Percentiles rank a stretch among this genome's conserved stretches.
Conservation (phyloP, 1,139 yeast genomes). For the Sugiyamaella grinbergsii region DNA sequence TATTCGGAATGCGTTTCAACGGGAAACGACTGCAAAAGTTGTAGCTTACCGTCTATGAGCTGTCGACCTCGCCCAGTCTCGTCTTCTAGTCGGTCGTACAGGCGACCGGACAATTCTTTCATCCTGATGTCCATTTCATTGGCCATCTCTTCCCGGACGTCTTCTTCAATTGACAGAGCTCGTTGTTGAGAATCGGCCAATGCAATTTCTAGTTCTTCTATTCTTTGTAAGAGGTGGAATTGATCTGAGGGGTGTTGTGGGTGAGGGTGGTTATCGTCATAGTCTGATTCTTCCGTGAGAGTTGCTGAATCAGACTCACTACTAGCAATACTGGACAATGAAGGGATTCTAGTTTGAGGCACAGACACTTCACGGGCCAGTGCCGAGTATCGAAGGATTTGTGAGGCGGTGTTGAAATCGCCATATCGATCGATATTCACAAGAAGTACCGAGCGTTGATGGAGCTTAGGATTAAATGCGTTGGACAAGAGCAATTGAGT, state of each 20-base stretch:
- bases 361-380: constrained; percentile 41
- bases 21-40: constrained; percentile 25
- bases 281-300: constrained; percentile 6
- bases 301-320: constrained; percentile 19
- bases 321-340: constrained; percentile 24
- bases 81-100: constrained; percentile 35
- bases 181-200: constrained; percentile 25
- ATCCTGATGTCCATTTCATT: constrained; percentile 41
- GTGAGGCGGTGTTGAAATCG: constrained; percentile 58
- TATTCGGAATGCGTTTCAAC: constrained; percentile 21
- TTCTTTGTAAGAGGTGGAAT: constrained; percentile 23
- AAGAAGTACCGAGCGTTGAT: constrained; percentile 41
- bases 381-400: constrained; percentile 47
- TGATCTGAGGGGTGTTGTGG: background rate
- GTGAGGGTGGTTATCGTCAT: constrained; percentile 12
- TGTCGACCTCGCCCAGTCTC: constrained; percentile 33
- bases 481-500: constrained; percentile 52
- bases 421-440: constrained; percentile 70
- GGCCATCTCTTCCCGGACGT: constrained; percentile 41
- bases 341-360: constrained; percentile 31
- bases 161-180: constrained; percentile 37
- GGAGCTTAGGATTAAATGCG: constrained; percentile 43
- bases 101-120: constrained; percentile 36
- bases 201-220: constrained; percentile 34
- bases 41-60: constrained; percentile 34